Conservation (phyloP, 2,329 filamentous ascomycete genomes). For the Pseudocercospora macadamiae region DNA sequence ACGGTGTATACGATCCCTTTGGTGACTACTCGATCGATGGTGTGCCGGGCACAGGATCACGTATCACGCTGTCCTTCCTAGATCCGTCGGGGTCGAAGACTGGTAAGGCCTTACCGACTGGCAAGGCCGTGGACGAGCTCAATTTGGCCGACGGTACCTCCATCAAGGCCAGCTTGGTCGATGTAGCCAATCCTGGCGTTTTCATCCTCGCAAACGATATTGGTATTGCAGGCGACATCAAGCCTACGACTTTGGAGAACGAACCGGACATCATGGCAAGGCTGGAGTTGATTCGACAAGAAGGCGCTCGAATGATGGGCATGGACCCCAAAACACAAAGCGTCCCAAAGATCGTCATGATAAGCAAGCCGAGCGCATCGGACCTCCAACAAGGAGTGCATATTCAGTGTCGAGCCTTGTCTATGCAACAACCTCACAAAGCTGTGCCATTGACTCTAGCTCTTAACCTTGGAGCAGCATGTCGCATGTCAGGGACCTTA, state of each 20-base stretch:
- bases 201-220: conserved; percentile 62
- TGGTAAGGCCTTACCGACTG: conserved; percentile 63
- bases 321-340: conserved; percentile 53
- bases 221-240: conserved; percentile 53
- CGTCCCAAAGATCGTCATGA: conserved; percentile 66
- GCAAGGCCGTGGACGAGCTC: conserved; percentile 56
- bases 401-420: conserved; percentile 48
- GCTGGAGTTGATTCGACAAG: conserved; percentile 61
- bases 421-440: conserved; percentile 48
- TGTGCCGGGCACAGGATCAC: conserved; percentile 61
- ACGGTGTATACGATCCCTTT: conserved; percentile 38
- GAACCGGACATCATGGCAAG: conserved; percentile 53
- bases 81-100: conserved; percentile 66
- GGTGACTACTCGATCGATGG: conserved; percentile 67
- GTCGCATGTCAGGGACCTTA: conserved; percentile 36
- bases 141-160: conserved; percentile 39
- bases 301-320: conserved; percentile 65
- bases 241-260: conserved; percentile 58
- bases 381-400: conserved; percentile 32
- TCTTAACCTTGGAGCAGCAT: conserved; percentile 47
- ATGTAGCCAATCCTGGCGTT: conserved; percentile 66
- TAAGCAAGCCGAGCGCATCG: conserved; percentile 40
- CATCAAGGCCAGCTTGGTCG: conserved; percentile 60
- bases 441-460: conserved; percentile 49
- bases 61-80: conserved; percentile 63